phyloP scores from a whole-genome alignment of 345 rosid species.

The Dipteronia sinensis region DNA sequence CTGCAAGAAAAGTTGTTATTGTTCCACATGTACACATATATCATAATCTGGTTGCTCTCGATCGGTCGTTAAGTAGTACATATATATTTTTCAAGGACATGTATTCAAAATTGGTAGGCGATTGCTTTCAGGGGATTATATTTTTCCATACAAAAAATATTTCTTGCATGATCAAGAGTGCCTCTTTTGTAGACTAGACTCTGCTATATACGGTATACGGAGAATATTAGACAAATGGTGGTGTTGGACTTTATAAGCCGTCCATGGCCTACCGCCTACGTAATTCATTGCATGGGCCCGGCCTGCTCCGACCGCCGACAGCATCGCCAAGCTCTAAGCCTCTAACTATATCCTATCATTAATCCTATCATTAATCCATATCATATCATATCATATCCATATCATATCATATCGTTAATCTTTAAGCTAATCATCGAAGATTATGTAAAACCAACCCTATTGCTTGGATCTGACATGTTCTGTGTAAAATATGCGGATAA shows the following conservation, averaged over 20 bases:
- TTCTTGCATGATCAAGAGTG: slow-evolving; percentile 5
- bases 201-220: not conserved
- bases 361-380: too few relatives aligned
- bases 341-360: too few relatives aligned
- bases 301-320: slow-evolving; percentile 24
- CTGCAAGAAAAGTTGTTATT: not conserved
- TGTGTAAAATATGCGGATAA: too few relatives aligned
- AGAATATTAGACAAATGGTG: slow-evolving; percentile 9
- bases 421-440: too few relatives aligned
- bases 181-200: slow-evolving; percentile 20
- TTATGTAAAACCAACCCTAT: too few relatives aligned
- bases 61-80: not conserved
- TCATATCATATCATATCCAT: too few relatives aligned
- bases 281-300: slow-evolving; percentile 23
- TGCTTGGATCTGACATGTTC: too few relatives aligned
- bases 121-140: slow-evolving; percentile 5
- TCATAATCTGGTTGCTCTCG: too few relatives aligned
- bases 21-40: not conserved
- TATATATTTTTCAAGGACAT: not conserved
- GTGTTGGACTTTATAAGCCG: slow-evolving; percentile 8
- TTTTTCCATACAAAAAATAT: slow-evolving; percentile 4
- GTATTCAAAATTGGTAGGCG: slow-evolving; percentile 17
- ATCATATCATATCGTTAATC: too few relatives aligned
- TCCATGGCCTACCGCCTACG: slow-evolving; percentile 31
- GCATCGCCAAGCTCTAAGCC: too few relatives aligned